phyloP scores from a whole-genome alignment of 2,329 filamentous ascomycete species.

The Tolypocladium ophioglossoides region DNA sequence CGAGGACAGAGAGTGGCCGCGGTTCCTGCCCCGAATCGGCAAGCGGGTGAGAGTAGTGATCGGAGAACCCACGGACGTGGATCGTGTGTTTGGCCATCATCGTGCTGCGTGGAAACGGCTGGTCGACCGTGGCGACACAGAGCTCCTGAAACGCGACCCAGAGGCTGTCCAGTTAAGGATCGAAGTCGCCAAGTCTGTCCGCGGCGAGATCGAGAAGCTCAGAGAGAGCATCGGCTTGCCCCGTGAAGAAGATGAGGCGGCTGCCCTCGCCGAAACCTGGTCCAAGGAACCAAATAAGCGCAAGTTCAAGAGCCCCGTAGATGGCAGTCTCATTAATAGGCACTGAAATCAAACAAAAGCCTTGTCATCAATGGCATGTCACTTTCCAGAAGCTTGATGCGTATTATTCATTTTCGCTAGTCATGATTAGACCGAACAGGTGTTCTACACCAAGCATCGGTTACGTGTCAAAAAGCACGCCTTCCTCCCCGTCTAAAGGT shows the following conservation, averaged over 20 bases:
- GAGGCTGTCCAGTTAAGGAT: slow-evolving; percentile 64
- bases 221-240: slow-evolving; percentile 60
- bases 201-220: slow-evolving; percentile 72
- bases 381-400: not conserved
- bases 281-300: slow-evolving; percentile 37
- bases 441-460: not conserved
- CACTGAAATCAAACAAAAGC: slow-evolving; percentile 10
- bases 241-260: slow-evolving; percentile 66
- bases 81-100: slow-evolving; percentile 67
- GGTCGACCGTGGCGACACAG: slow-evolving; percentile 37
- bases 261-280: slow-evolving; percentile 75
- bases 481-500: not conserved
- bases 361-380: not conserved
- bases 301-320: slow-evolving; percentile 42
- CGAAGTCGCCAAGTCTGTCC: slow-evolving; percentile 68
- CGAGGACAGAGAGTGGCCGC: slow-evolving; percentile 68
- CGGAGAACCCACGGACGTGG: slow-evolving; percentile 65
- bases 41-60: slow-evolving; percentile 65
- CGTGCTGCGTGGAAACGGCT: slow-evolving; percentile 64
- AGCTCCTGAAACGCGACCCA: slow-evolving; percentile 26
- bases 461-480: not conserved
- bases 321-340: slow-evolving; percentile 38
- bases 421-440: not conserved
- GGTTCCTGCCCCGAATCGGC: slow-evolving; percentile 66
- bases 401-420: not conserved